Base-by-base conservation (phyloP, 2,329 filamentous ascomycete genomes). In the Hirsutella thompsonii region DNA sequence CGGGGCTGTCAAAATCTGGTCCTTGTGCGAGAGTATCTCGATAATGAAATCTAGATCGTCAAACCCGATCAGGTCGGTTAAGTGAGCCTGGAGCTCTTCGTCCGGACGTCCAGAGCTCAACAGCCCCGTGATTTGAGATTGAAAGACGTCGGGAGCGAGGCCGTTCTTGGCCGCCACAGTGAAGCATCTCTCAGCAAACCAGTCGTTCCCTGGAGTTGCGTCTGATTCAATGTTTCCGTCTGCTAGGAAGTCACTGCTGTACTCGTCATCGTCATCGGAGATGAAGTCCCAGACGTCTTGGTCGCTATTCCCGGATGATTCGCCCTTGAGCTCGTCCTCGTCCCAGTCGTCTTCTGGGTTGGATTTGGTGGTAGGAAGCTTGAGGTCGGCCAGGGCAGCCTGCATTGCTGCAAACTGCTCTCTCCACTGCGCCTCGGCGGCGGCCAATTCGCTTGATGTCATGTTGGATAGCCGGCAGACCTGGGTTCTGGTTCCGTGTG, bases 211-310 rank as follows among this genome's bases (percentile, higher is more conserved):
- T 54, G 80, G 80, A 3, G 53, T 55, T 4, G 52, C 45, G 36
- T 51, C 49, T 28, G 50, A 54, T 21, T 55, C 53, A 8, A 50
- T 47, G 10, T 39, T 51, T 10, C 51, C 64, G 38, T 44, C 62
- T 20, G 74, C 72, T 37, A 81, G 74, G 23, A 76, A 64, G 46
- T 84, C 83, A 50, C 78, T 81, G 52, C 75, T 81, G 56, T 74
- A 65, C 8, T 74, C 68, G 42, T 81, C 80, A 18, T 78, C 76
- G 20, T 83, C 80, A 38, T 73, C 82, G 44, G 81, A 87, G 54
- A 94, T 86, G 44, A 93, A 79, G 57, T 95, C 89, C 90, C 90
- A 95, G 9, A 95, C 80, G 61, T 95, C 88, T 44, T 90, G 83
- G 5, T 76, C 75, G 16, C 74, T 77, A 35, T 74, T 76, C 5